Evolutionary conservation across 2,329 filamentous ascomycete genomes (phyloP).

Genomic region (Claviceps paspali): DNA sequence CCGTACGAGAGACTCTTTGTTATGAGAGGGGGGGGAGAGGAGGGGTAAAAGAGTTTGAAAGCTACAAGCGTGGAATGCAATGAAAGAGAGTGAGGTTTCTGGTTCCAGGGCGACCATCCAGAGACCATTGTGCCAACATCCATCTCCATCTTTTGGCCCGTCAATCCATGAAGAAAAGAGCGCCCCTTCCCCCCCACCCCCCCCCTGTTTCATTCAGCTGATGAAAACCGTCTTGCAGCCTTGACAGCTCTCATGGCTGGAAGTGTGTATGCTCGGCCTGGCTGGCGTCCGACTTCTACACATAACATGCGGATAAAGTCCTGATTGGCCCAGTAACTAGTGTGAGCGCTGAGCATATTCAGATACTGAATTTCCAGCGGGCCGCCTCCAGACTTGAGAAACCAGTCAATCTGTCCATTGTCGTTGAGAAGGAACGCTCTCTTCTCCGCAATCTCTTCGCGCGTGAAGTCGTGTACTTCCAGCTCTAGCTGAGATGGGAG

Average conservation of each 20-base stretch:
- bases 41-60: background rate
- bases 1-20: too few species aligned
- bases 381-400: conserved; percentile 67
- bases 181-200: too few species aligned
- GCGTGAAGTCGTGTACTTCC: conserved; percentile 86
- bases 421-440: conserved; percentile 82
- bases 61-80: background rate
- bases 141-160: background rate
- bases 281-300: conserved; percentile 64
- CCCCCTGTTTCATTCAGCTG: background rate
- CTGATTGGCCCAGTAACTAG: conserved; percentile 76
- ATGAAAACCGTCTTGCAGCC: conserved; percentile 23
- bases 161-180: too few species aligned
- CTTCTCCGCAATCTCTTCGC: conserved; percentile 83
- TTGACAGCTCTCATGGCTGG: conserved; percentile 45
- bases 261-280: conserved; percentile 47
- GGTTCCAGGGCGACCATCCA: background rate
- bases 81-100: background rate
- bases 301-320: conserved; percentile 89
- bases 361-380: conserved; percentile 90
- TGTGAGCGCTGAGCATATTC: conserved; percentile 92
- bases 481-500: conserved; percentile 63
- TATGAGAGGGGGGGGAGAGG: too few species aligned
- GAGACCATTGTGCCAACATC: too few species aligned
- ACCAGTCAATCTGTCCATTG: conserved; percentile 91